phyloP scores from a whole-genome alignment of 768 basidiomycete genomes.

The Cyathus striatus region DNA sequence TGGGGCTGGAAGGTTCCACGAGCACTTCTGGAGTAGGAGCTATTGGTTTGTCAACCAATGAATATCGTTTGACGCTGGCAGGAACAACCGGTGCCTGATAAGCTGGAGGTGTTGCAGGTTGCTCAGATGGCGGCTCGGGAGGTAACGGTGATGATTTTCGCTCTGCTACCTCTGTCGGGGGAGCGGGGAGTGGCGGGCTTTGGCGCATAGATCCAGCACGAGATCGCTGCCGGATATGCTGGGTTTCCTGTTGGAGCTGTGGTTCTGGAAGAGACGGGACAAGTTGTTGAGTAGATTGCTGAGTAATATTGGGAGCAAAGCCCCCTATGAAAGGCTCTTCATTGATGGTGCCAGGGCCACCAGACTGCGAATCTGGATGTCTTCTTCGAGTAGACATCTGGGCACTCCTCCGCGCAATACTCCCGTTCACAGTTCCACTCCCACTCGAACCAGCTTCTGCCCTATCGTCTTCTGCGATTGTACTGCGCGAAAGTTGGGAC shows the following conservation, averaged over 20 bases:
- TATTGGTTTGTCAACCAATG: conserved; percentile 70
- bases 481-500: conserved; percentile 41
- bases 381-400: conserved; percentile 34
- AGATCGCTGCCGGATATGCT: conserved; percentile 13
- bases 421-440: too few relatives aligned
- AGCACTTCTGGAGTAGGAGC: conserved; percentile 43
- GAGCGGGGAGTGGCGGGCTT: conserved; percentile 14
- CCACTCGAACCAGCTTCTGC: conserved; percentile 32
- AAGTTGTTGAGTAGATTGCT: too few relatives aligned
- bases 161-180: conserved; percentile 7
- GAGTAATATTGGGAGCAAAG: conserved; percentile 31
- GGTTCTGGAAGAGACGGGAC: too few relatives aligned
- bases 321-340: conserved; percentile 49
- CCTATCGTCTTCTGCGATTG: conserved; percentile 31
- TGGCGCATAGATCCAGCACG: conserved; percentile 9
- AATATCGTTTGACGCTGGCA: conserved; percentile 70
- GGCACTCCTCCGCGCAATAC: conserved; percentile 30
- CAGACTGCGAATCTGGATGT: conserved; percentile 18
- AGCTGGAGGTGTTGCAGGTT: conserved; percentile 18
- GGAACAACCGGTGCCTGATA: conserved; percentile 58
- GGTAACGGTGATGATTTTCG: conserved; percentile 1
- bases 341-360: conserved; percentile 16
- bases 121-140: too few relatives aligned
- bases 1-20: conserved; percentile 46
- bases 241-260: conserved; percentile 4